Base-by-base conservation (phyloP, 495 filamentous ascomycete species). In the Durotheca rogersii region DNA sequence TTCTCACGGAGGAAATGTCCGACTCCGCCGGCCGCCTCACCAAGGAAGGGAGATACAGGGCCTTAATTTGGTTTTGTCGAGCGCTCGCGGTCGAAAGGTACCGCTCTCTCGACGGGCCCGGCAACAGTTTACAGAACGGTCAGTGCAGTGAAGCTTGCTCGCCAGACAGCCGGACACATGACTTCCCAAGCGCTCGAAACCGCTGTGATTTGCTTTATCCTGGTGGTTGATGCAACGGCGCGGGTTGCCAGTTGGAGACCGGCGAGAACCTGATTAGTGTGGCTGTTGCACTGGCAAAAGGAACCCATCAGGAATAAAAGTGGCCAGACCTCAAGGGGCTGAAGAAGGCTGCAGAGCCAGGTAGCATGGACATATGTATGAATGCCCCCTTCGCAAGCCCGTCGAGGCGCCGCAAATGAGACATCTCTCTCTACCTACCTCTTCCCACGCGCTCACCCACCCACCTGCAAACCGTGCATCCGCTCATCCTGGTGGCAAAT, bases 1-100 rank as follows among this genome's bases (percentile, higher is more conserved):
- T 48, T 60, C 32, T 51, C 51, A 60, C 51, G 51, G 56, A 56
- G 51, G 41, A 55, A 56, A 60, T 60, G 56, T 51, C 56, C 56
- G 56, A 45, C 51, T 60, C 56, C 56, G 56, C 56, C 56, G 56
- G 47, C 51, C 41, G 56, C 56, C 56, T 51, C 51, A 41, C 56
- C 41, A 60, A 60, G 36, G 36, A 47, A 51, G 33, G 44, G 56
- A 45, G 49, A 50, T 53, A 59, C 45, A 59, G 56, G 56, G 56
- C 56, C 43, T 49, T 35, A 16, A 33, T 36, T 45, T 47, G 34
- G 40, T 45, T 57, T 38, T 39, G 46, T 21, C 30, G 41, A 34
- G 50, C 56, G 56, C 45, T 51, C 40, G 36, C 46, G 30, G 40
- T 53, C 48, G 50, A 47, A 47, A 53, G 17, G 35, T 40, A 41